phyloP scores from a whole-genome alignment of 768 basidiomycete genomes.

The Hygrophorus pudorinus region DNA sequence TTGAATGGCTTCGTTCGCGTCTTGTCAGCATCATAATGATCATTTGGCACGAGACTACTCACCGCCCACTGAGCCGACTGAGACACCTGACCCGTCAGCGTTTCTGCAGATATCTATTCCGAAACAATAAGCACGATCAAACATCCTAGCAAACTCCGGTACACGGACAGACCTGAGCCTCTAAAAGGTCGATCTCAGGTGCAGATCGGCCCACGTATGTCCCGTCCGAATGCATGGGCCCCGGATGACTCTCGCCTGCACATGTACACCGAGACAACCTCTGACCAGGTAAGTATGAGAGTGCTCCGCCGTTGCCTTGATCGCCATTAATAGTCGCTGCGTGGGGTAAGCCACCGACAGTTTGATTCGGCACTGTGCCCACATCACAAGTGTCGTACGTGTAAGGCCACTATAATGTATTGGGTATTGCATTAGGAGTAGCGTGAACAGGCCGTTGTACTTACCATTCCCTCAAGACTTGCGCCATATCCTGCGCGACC shows the following conservation, averaged over 20 bases:
- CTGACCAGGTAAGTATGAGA: slow-evolving; percentile 78
- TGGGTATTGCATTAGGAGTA: slow-evolving; percentile 3
- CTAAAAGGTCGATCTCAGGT: slow-evolving; percentile 88
- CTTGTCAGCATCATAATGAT: slow-evolving; percentile 2
- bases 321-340: slow-evolving; percentile 58
- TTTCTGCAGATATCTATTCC: slow-evolving; percentile 36
- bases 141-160: background rate
- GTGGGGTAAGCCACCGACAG: slow-evolving; percentile 54
- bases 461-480: slow-evolving; percentile 67
- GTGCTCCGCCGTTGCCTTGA: slow-evolving; percentile 22
- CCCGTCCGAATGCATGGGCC: slow-evolving; percentile 65
- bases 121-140: background rate
- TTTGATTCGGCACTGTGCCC: slow-evolving; percentile 78
- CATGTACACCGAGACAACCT: slow-evolving; percentile 84
- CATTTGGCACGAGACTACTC: slow-evolving; percentile 17
- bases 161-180: slow-evolving; percentile 47
- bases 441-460: slow-evolving; percentile 11
- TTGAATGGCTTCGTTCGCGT: slow-evolving; percentile 54
- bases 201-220: slow-evolving; percentile 73
- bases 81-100: slow-evolving; percentile 53
- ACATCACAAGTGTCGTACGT: slow-evolving; percentile 77
- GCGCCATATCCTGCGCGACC: slow-evolving; percentile 81
- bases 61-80: slow-evolving; percentile 82
- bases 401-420: slow-evolving; percentile 59
- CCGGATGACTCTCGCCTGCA: slow-evolving; percentile 71